A percentile compares a stretch with the other conserved stretches of the same genome.
phyloP scores from a whole-genome alignment of 495 filamentous ascomycete species.

The Penicillium diatomitis region DNA sequence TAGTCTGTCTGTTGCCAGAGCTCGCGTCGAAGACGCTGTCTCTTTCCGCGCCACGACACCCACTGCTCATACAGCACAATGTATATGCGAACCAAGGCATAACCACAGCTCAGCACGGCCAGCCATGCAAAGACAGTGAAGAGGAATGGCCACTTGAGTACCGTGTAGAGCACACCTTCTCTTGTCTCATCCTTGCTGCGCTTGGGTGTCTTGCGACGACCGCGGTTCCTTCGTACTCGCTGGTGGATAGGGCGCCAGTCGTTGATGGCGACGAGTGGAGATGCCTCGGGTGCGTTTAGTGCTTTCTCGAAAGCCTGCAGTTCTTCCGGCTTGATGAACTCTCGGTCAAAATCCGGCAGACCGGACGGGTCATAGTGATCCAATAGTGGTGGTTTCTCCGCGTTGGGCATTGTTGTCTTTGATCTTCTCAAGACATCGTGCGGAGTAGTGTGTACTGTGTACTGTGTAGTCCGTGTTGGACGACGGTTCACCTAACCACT shows the following conservation, averaged over 20 bases:
- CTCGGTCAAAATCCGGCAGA: slow-evolving; percentile 55
- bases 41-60: slow-evolving; percentile 53
- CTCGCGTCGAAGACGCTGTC: slow-evolving; percentile 57
- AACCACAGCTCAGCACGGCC: slow-evolving; percentile 53
- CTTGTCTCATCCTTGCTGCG: slow-evolving; percentile 82
- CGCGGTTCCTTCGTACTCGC: slow-evolving; percentile 44
- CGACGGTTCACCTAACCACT: not conserved
- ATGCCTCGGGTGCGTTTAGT: slow-evolving; percentile 38
- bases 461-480: not conserved
- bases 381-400: slow-evolving; percentile 16
- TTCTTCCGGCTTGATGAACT: slow-evolving; percentile 53
- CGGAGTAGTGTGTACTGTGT: not conserved
- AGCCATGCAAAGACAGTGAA: slow-evolving; percentile 74
- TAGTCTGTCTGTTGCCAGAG: slow-evolving; percentile 66
- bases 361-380: slow-evolving; percentile 31
- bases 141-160: slow-evolving; percentile 89
- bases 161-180: slow-evolving; percentile 79
- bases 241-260: slow-evolving; percentile 78
- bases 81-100: slow-evolving; percentile 76
- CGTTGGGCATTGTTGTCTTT: slow-evolving; percentile 19
- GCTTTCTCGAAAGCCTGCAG: slow-evolving; percentile 43
- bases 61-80: slow-evolving; percentile 76
- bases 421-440: slow-evolving; percentile 22
- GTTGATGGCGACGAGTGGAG: slow-evolving; percentile 59
- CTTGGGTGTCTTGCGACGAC: slow-evolving; percentile 32